Base-by-base conservation (phyloP, 2,329 filamentous ascomycete species). In the Cordyceps farinosa region DNA sequence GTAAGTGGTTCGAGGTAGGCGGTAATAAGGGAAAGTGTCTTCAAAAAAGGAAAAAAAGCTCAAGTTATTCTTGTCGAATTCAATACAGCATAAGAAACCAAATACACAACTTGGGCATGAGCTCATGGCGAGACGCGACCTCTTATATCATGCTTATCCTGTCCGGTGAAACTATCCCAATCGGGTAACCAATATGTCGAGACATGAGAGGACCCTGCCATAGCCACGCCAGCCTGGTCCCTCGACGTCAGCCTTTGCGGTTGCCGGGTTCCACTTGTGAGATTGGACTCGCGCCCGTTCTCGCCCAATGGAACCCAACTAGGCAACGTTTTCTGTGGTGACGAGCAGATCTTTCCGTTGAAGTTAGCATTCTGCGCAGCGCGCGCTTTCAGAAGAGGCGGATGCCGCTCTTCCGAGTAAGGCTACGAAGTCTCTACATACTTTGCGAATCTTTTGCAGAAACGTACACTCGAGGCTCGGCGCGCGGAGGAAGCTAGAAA, bases 161-260 rank as follows among this genome's bases (percentile, higher is more conserved):
- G 6, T 32, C 13, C 52, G 60, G 60, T 36, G 34, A 62, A 62
- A 0, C 32, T 44, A 7, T 62, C 59, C 59, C 42, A 47, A 62
- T 56, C 22, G 17, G 60, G 60, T 13, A 62, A 62, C 44, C 60
- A 62, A 42, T 27, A 56, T 56, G 60, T 51, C 36, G 15, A 42
- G 52, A 62, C 42, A 51, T 11, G 17, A 17, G 22, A 52, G 40
- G 29, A 13, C 58, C 51, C 22, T 61, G 40, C 29, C 59, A 61
- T 15, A 55, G 59, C 40, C 59, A 54, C 59, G 27, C 47, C 58
- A 32, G 32, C 56, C 32, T 2, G 22, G 34, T 22, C 10, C 32
- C 13, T 42, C 11, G 38, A 54, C 38, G 58, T 61, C 50, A 61
- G 58, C 58, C 58, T 36, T 32, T 51, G 36, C 36, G 34, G 17